phyloP scores from a whole-genome alignment of 805 yeast genomes.

The Sugiyamaella boreocaroliniensis region DNA sequence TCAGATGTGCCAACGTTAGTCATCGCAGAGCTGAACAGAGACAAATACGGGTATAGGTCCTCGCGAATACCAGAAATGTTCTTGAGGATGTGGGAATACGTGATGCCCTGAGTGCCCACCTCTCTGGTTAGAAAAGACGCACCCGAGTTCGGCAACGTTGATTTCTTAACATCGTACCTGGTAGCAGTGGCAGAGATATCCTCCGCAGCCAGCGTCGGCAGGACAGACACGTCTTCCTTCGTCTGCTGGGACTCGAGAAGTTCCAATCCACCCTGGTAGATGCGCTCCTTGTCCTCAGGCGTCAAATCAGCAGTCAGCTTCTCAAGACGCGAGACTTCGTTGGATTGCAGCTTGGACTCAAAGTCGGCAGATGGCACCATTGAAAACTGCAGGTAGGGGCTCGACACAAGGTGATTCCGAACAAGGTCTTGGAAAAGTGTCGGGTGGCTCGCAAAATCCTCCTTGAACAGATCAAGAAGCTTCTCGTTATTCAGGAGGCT shows the following conservation, averaged over 20 bases:
- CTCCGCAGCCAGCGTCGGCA: constrained; percentile 67
- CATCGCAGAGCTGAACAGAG: constrained; percentile 71
- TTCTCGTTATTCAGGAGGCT: constrained; percentile 58
- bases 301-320: constrained; percentile 39
- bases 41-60: constrained; percentile 59
- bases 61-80: constrained; percentile 52
- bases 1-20: constrained; percentile 78
- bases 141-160: not conserved
- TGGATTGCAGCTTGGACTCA: constrained; percentile 42
- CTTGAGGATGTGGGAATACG: constrained; percentile 66
- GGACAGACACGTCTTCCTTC: constrained; percentile 64
- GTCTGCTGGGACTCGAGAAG: constrained; percentile 59
- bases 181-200: constrained; percentile 52
- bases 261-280: constrained; percentile 53
- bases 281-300: constrained; percentile 49
- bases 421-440: constrained; percentile 55
- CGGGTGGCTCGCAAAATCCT: constrained; percentile 51
- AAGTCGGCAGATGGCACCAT: constrained; percentile 66
- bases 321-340: constrained; percentile 51
- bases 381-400: constrained; percentile 61
- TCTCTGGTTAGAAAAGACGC: not conserved
- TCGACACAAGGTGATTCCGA: constrained; percentile 42
- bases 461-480: constrained; percentile 51
- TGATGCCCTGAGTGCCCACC: constrained; percentile 47
- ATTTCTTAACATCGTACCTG: not conserved